Base-by-base conservation (phyloP, 345 rosid species). In the Corchorus capsularis region DNA sequence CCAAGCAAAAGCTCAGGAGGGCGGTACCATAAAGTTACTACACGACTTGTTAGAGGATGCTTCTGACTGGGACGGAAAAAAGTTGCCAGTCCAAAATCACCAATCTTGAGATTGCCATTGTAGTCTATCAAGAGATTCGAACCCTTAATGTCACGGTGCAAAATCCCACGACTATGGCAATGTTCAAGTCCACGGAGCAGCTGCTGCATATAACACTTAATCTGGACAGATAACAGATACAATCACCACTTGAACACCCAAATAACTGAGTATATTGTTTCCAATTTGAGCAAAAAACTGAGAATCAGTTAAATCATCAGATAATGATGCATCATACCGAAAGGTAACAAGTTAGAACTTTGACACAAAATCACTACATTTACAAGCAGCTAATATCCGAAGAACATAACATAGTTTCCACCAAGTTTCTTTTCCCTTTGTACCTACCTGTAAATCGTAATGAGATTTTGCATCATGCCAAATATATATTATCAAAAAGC, bases 1-100 rank as follows among this genome's bases (percentile, higher is more conserved):
- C 92, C 94, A 19, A 90, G 88, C 73, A 90, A 63, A 39, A 90
- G 92, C 74, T 90, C 94, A 57, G 92, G 94, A 69, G 94, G 89
- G 63, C 92, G 86, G 20, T 88, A 90, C 94, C 94, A 90, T 77
- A 90, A 59, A 55, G 94, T 88, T 59, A 90, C 92, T 9, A 90
- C 94, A 27, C 94, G 92, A 73, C 92, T 90, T 56, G 94, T 90
- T 17, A 88, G 79, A 80, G 89, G 87, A 79, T 90, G 91, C 79
- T 83, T 83, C 71, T 81, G 89, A 43, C 63, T 71, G 19, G 57
- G 43, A 22, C 62, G 45, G 72, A 82, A 85, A 55, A 80, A 83
- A 0, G 87, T 88, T 20, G 94, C 89, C 72, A 90, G 78, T 41
- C 94, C 94, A 47, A 90, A 90, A 81, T 90, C 94, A 57, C 82